These are phyloP conservation scores for Mallotus nudiflorus DNA, from an alignment of 345 rosid species.

Conservation along the genomic window DNA sequence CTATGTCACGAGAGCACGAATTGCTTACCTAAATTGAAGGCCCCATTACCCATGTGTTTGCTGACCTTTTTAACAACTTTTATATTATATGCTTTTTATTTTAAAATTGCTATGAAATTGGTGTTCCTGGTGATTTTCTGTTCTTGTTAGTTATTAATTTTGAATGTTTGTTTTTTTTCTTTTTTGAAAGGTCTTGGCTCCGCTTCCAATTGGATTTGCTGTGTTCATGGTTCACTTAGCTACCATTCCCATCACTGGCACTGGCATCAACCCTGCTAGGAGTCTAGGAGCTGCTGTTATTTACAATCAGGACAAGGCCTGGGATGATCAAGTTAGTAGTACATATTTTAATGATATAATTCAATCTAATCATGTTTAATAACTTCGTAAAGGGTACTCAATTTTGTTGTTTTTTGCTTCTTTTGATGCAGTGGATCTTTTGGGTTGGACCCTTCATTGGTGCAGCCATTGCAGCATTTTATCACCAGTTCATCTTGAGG, in stretches of 20 bases:
- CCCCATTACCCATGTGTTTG: no score
- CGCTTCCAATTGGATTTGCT: conserved; percentile 84
- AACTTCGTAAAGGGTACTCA: neutral
- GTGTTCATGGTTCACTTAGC: conserved; percentile 96
- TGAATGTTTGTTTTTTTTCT: no score
- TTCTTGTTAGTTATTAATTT: no score
- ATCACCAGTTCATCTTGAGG: conserved; percentile 79
- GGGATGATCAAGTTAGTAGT: conserved; percentile 70
- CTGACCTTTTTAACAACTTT: no score
- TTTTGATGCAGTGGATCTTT: conserved; percentile 67
- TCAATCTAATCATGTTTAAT: neutral
- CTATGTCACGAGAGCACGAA: no score
- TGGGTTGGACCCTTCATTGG: conserved; percentile 92
- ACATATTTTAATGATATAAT: neutral
- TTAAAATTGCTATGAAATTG: no score
- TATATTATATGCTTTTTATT: no score
- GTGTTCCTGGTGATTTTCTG: no score
- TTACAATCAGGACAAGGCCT: conserved; percentile 50
- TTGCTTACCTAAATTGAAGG: no score
- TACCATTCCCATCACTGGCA: conserved; percentile 85
- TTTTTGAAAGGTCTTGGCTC: conserved; percentile 65
- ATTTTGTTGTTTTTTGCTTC: neutral
- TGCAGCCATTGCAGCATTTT: conserved; percentile 86
- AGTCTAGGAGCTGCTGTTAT: conserved; percentile 82
- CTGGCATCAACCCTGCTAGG: conserved; percentile 89